Percentiles rank a stretch among this genome's conserved stretches.
These are phyloP conservation scores for Kluyveromyces aestuarii DNA, from an alignment of 805 yeast genomes.

Conservation along the genomic window DNA sequence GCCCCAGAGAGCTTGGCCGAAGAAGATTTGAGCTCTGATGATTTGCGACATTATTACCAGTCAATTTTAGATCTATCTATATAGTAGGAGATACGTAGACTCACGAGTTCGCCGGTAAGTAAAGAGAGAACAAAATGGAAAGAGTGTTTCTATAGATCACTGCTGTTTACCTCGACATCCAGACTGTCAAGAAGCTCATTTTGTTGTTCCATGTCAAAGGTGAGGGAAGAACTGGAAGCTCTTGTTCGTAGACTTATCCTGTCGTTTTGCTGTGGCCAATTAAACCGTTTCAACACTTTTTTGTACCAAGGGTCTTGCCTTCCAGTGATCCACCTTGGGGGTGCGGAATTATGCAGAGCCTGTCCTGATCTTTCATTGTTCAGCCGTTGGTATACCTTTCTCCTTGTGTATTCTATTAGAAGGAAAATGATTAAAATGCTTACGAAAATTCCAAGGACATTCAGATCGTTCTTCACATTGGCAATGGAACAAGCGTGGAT, in stretches of 20 bases:
- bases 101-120: no score
- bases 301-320: constrained; percentile 15
- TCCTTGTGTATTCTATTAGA: constrained; percentile 32
- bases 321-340: constrained; percentile 22
- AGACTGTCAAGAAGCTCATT: constrained; percentile 33
- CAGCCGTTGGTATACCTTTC: constrained; percentile 14
- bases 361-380: constrained; percentile 7
- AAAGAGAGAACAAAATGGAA: not conserved
- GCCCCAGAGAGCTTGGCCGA: no score
- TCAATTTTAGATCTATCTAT: no score
- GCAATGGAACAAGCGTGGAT: constrained; percentile 82
- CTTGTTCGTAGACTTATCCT: constrained; percentile 3
- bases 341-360: constrained; percentile 29
- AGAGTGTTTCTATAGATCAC: not conserved
- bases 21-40: no score
- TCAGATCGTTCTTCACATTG: constrained; percentile 52
- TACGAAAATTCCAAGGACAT: constrained; percentile 56
- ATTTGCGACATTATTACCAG: no score
- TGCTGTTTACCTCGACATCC: constrained; percentile 21
- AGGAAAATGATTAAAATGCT: constrained; percentile 38
- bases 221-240: not conserved
- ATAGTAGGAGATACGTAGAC: no score
- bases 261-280: not conserved
- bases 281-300: constrained; percentile 2
- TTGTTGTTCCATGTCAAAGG: constrained; percentile 32